A percentile compares a stretch with the other conserved stretches of the same genome.
Conservation (phyloP, 75 land plant species). For the Azolla pinnata region DNA sequence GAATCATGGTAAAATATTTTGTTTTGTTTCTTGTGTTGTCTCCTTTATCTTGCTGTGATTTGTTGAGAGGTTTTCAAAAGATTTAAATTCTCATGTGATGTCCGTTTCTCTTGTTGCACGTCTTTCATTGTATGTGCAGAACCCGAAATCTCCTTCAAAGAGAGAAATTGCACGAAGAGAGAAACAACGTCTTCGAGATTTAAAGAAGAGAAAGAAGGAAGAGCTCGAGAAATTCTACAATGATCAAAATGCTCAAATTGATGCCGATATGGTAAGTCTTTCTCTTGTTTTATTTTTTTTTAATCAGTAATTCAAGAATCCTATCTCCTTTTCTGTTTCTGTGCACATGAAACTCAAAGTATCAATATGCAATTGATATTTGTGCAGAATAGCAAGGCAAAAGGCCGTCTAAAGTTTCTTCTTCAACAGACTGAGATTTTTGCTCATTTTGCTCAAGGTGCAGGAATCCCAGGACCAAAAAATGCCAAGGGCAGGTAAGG, state of each 20-base stretch:
- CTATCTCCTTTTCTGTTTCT: conserved; percentile 1
- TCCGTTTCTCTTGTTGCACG: no score
- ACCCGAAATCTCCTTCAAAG: conserved; percentile 16
- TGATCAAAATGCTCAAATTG: conserved; percentile 77
- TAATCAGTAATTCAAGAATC: background rate
- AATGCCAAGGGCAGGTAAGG: conserved; percentile 52
- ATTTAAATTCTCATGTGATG: no score
- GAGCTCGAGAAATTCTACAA: conserved; percentile 61
- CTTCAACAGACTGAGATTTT: conserved; percentile 92
- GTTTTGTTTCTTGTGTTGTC: background rate
- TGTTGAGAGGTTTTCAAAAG: no score
- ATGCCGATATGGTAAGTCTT: conserved; percentile 78
- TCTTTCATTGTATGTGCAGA: no score
- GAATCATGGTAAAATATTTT: background rate
- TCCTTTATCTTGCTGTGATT: no score
- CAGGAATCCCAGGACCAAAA: conserved; percentile 27
- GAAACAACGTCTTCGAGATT: conserved; percentile 56
- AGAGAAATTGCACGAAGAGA: conserved; percentile 59
- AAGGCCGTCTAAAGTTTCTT: conserved; percentile 76
- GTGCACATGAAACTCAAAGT: background rate
- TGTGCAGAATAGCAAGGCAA: conserved; percentile 68
- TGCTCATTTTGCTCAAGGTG: conserved; percentile 89
- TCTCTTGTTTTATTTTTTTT: background rate
- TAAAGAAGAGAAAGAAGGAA: conserved; percentile 72
- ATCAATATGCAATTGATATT: background rate